Evolutionary conservation across 495 filamentous ascomycete species (phyloP).

Genomic region (Lichenothelia convexa): DNA sequence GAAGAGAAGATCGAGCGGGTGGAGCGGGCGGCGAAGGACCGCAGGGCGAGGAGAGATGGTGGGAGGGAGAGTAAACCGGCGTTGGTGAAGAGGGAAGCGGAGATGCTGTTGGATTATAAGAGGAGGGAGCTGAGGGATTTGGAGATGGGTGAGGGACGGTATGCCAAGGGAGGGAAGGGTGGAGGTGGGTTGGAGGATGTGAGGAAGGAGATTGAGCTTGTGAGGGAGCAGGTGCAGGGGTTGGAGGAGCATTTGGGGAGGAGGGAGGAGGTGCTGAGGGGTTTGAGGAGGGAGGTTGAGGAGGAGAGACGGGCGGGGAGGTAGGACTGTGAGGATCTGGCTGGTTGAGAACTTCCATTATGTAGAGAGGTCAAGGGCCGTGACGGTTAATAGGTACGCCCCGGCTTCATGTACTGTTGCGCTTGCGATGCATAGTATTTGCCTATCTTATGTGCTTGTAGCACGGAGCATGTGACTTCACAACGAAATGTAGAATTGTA

Average conservation of each 20-base stretch:
- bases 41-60: slow-evolving; percentile 26
- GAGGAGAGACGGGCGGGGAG: slow-evolving; percentile 25
- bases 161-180: too few relatives aligned
- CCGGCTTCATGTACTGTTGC: too few relatives aligned
- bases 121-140: slow-evolving; percentile 38
- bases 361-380: too few relatives aligned
- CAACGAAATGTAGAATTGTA: too few relatives aligned
- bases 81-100: slow-evolving; percentile 80
- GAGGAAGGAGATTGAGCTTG: slow-evolving; percentile 24
- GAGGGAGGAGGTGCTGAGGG: slow-evolving; percentile 35
- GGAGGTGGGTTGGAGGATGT: slow-evolving; percentile 32
- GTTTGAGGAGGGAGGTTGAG: slow-evolving; percentile 33
- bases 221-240: slow-evolving; percentile 27
- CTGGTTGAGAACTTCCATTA: too few relatives aligned
- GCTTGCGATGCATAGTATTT: too few relatives aligned
- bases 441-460: too few relatives aligned
- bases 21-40: slow-evolving; percentile 42
- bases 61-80: slow-evolving; percentile 46
- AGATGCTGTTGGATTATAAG: slow-evolving; percentile 75
- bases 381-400: too few relatives aligned
- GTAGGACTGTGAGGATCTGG: too few relatives aligned
- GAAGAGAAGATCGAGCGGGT: slow-evolving; percentile 67
- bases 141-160: slow-evolving; percentile 21
- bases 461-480: too few relatives aligned
- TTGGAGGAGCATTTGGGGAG: slow-evolving; percentile 23